phyloP scores from a whole-genome alignment of 768 basidiomycete genomes.

The Phaeotremella skinneri region DNA sequence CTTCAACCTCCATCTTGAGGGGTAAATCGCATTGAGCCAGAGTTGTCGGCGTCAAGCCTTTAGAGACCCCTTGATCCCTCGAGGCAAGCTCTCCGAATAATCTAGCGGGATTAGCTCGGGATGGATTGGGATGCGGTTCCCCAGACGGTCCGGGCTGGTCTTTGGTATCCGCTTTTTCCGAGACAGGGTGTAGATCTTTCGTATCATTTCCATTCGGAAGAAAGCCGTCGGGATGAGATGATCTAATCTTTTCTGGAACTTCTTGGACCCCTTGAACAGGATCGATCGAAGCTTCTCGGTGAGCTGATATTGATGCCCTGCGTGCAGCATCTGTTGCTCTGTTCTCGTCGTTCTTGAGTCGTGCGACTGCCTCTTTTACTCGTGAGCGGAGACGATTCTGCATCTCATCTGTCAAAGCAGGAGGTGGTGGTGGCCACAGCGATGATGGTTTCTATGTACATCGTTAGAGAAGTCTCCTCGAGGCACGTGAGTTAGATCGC shows the following conservation, averaged over 20 bases:
- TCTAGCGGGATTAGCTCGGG: slow-evolving; percentile 41
- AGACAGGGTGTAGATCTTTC: slow-evolving; percentile 34
- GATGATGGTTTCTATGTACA: slow-evolving; percentile 49
- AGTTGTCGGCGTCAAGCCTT: slow-evolving; percentile 17
- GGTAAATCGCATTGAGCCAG: slow-evolving; percentile 38
- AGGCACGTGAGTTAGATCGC: background rate
- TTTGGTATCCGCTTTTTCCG: slow-evolving; percentile 21
- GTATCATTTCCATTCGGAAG: slow-evolving; percentile 10
- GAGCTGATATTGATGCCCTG: background rate
- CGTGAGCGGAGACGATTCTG: slow-evolving; percentile 37
- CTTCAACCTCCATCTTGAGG: slow-evolving; percentile 48
- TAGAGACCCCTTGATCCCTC: background rate
- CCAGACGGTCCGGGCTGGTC: slow-evolving; percentile 40
- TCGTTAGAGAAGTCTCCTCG: background rate
- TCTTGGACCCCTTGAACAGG: slow-evolving; percentile 3
- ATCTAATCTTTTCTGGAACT: slow-evolving; percentile 18
- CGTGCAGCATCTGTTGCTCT: slow-evolving; percentile 9
- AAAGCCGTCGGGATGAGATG: slow-evolving; percentile 15
- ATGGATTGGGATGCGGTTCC: slow-evolving; percentile 30
- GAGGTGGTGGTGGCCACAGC: slow-evolving; percentile 52
- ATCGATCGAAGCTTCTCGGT: background rate
- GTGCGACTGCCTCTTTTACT: slow-evolving; percentile 40
- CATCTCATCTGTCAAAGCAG: slow-evolving; percentile 47
- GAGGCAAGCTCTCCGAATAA: slow-evolving; percentile 16
- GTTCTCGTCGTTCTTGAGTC: slow-evolving; percentile 18